Evolutionary conservation across 192 early-diverging fungal genomes (phyloP), one percentile per base, ranked within the genome.

Genomic region (Allomyces macrogynus): DNA sequence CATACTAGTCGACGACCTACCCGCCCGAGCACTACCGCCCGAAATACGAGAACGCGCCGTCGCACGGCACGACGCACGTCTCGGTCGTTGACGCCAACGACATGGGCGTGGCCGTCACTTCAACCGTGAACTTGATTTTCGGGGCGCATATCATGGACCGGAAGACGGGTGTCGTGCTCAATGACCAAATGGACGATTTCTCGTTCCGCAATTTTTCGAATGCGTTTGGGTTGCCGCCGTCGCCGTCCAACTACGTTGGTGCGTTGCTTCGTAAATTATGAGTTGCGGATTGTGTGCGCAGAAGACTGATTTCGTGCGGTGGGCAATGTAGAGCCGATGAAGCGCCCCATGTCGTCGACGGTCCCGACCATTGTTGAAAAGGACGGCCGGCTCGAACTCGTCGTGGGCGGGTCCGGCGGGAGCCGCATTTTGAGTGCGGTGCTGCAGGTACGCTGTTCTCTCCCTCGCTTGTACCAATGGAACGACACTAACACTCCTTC

Each of bases 171-270:
- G 75, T 97, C 63, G 87, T 97, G 44, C 75, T 97, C 61, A 97
- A 97, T 72, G 86, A 95, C 70, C 86, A 95, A 69, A 93, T 95
- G 91, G 89, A 95, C 72, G 92, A 97, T 67, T 97, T 95, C 67
- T 87, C 85, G 12, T 77, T 77, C 27, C 80, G 77, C 20, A 71
- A 67, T 42, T 60, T 68, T 22, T 67, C 84, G 14, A 88, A 90
- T 67, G 73, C 69, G 23, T 88, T 87, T 82, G 92, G 91, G 20
- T 75, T 93, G 26, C 77, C 75, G 10, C 92, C 95, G 0, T 89
- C 86, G 22, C 84, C 87, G 8, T 86, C 86, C 75, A 97, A 97
- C 70, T 91, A 77, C 71, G 78, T 85, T 54, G 74, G 71, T 79
- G 71, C 42, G n/a, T 68, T 24, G 7, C 7, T 7, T 7, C 4